A percentile compares a stretch with the other conserved stretches of the same genome.
phyloP scores from a whole-genome alignment of 1,139 yeast genomes.

The Maudiozyma humilis region DNA sequence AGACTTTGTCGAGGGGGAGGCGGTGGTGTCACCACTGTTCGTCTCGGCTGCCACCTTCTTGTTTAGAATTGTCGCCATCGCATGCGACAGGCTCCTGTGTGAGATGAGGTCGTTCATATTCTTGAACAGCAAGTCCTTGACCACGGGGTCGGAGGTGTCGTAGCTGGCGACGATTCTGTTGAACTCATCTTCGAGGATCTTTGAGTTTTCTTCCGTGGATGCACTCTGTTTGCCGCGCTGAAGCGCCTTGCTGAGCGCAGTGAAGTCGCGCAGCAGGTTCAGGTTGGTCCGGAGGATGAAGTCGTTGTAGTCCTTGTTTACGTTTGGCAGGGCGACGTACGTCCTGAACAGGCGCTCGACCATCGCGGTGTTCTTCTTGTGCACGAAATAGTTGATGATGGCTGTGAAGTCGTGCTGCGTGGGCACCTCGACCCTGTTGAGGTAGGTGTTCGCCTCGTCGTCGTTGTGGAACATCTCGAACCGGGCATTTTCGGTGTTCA shows the following conservation, averaged over 20 bases:
- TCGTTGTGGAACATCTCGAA: slow-evolving; percentile 17
- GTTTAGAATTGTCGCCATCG: slow-evolving; percentile 1
- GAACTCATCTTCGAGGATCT: slow-evolving; percentile 12
- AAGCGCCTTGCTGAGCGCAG: slow-evolving; percentile 11
- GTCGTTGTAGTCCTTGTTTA: slow-evolving; percentile 9
- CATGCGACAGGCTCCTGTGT: slow-evolving; percentile 2
- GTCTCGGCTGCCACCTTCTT: not conserved
- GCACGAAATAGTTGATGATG: slow-evolving; percentile 19
- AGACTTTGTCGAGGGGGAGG: slow-evolving; percentile 7
- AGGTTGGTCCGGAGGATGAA: slow-evolving; percentile 17
- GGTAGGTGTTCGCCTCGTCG: slow-evolving; percentile 21
- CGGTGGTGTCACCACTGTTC: not conserved
- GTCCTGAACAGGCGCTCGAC: slow-evolving; percentile 16
- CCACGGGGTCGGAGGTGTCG: slow-evolving; percentile 11
- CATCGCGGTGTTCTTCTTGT: slow-evolving; percentile 11
- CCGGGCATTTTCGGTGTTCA: not conserved
- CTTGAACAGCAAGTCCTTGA: slow-evolving; percentile 11
- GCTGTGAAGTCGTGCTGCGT: slow-evolving; percentile 18
- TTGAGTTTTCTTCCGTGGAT: slow-evolving; percentile 1
- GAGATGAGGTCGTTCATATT: slow-evolving; percentile 6
- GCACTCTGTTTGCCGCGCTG: not conserved
- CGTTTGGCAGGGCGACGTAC: slow-evolving; percentile 11
- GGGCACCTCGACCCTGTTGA: slow-evolving; percentile 21
- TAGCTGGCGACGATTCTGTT: slow-evolving; percentile 10
- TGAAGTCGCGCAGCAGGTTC: slow-evolving; percentile 18